Evolutionary conservation across 2,329 filamentous ascomycete species (phyloP), one percentile per base, ranked within the genome.

Genomic region (Graphilbum fragrans): DNA sequence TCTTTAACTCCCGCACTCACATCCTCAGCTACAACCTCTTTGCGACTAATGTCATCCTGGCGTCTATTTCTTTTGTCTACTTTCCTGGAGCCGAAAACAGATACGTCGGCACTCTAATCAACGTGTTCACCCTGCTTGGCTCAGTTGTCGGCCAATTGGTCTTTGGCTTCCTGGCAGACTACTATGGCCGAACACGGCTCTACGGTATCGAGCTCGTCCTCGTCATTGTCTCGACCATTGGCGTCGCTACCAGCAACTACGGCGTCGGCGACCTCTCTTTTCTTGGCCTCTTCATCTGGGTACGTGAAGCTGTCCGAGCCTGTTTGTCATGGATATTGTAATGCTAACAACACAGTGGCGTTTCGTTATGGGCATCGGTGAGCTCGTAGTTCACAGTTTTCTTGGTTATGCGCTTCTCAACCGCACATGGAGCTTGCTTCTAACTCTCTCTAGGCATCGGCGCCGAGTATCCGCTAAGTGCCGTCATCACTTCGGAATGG

Each of bases 401-500:
- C n/a, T n/a, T n/a, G n/a, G n/a, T n/a, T n/a, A n/a, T n/a, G n/a
- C n/a, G n/a, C n/a, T n/a, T 22, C 37, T 41, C 5, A 35, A 18
- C 39, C 34, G 34, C 5, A 14, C 25, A 17, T 19, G 12, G 25
- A 27, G 6, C 5, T 19, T 9, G 25, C 25, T 19, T 20, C 9
- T 31, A 14, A 44, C 48, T 25, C 45, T 40, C 4, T 20, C n/a
- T 29, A 69, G 75, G 74, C 1, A 77, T 81, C 27, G 76, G 77
- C n/a, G 77, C 73, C 16, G 77, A 82, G 56, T 82, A 82, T 53
- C 79, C 80, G 1, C 60, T 83, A 3, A 74, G 68, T 35, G 77
- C 78, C 0, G 72, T 82, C 9, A 83, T 84, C 27, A 80, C 77
- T 0, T 72, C 78, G 1, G 80, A 83, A 64, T 82, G 69, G 62